Base-by-base conservation (phyloP, 805 yeast species). In the Nakazawaea ishiwadae region DNA sequence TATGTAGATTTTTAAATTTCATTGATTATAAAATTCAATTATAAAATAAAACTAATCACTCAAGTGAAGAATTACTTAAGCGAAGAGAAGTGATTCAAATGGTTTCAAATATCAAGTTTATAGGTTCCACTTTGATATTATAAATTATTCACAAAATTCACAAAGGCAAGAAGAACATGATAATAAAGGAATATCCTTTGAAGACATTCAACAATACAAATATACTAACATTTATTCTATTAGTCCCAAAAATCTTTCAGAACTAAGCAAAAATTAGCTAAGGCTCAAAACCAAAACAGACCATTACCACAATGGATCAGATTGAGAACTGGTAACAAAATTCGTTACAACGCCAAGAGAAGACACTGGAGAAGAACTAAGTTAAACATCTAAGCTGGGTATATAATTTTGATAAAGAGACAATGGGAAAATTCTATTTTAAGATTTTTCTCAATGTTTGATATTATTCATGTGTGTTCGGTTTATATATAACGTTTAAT, bases 331-430 rank as follows among this genome's bases (percentile, higher is more conserved):
- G 82, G 77, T 75, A 91, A 88, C 95, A 90, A 81, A 65, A 84
- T 93, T 80, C 88, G 95, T 82, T 88, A 88, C 86, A 91, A 91
- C 79, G 95, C 96, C 70, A 93, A 93, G 89, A 89, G 98, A 87
- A 85, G 98, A 83, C 96, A 93, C 93, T 91, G 99, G 99, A 91
- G 96, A 86, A 87, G 98, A 85, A 91, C 97, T 67, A 91, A 91
- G 95, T 81, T 91, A 77, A 79, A 81, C 82, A 73, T 91, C 81
- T 91, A 90, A 86, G 69, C 34, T 31, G 20, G 19, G 9, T 23
- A 15, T 14, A 14, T 15, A 64, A 23, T 27, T 29, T 27, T 19
- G 21, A n/a, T 12, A n/a, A 17, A 17, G 26, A 10, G n/a, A n/a
- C n/a, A n/a, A n/a, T n/a, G 30, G 42, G 20, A 37, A 37, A 31